These are phyloP conservation scores for Biancaea sappan DNA, from an alignment of 306 rosid species.

Conservation along the genomic window DNA sequence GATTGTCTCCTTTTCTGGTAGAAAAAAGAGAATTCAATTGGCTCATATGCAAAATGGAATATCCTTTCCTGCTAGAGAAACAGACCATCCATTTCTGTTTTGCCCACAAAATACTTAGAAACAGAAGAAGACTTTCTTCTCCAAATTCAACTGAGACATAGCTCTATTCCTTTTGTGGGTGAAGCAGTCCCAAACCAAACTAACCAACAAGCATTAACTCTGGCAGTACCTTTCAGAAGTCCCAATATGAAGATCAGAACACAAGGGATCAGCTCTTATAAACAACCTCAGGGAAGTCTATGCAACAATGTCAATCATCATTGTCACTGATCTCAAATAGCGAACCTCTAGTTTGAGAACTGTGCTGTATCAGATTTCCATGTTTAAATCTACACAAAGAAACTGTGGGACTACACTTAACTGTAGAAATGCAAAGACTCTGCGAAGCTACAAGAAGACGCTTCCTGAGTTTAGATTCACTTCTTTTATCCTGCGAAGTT, in stretches of 20 bases:
- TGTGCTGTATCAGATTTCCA: constrained; percentile 35
- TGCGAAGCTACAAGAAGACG: constrained; percentile 59
- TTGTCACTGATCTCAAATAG: constrained; percentile 57
- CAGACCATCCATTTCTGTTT: too few relatives aligned
- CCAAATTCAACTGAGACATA: neutral
- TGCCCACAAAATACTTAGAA: too few relatives aligned
- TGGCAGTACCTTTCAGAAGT: neutral
- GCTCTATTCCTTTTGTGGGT: neutral
- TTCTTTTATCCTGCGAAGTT: constrained; percentile 22
- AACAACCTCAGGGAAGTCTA: constrained; percentile 12
- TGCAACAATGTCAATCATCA: constrained; percentile 44
- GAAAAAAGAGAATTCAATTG: too few relatives aligned
- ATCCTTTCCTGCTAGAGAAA: too few relatives aligned
- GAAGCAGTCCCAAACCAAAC: neutral
- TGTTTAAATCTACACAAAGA: constrained; percentile 43
- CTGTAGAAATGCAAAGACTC: constrained; percentile 53
- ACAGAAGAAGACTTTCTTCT: neutral
- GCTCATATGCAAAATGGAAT: too few relatives aligned
- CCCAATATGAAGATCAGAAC: constrained; percentile 21
- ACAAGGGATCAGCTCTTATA: neutral
- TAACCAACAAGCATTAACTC: neutral
- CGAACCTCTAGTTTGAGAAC: constrained; percentile 40
- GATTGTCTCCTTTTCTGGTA: too few relatives aligned
- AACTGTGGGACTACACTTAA: constrained; percentile 43
- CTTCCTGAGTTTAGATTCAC: constrained; percentile 52